Base-by-base conservation (phyloP, 257 asterid species). In the Avicennia marina region DNA sequence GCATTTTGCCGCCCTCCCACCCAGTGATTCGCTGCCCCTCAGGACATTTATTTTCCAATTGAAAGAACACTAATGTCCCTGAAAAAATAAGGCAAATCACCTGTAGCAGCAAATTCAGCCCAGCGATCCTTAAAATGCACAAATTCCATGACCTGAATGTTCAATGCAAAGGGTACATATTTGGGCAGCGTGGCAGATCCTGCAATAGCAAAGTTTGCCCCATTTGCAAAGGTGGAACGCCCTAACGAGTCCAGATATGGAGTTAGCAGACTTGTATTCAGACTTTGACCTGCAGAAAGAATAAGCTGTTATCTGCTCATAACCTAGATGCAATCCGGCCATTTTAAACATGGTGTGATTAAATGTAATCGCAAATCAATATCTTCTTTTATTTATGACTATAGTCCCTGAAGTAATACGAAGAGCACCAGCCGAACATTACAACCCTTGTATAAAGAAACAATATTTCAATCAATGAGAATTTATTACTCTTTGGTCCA, bases 151-250 rank as follows among this genome's bases (percentile, higher is more conserved):
- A 87, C 68, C 75, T 90, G 98, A 56, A 87, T 72, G 64, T 84
- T 49, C 56, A 90, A 72, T 11, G 98, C 69, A 55, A 84, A 90
- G 0, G 96, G 96, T 31, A 56, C 69, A 36, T 63, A 32, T 51
- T 60, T 79, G 25, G 98, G 98, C 60, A 87, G 74, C 1, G 91
- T 72, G 17, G 73, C 27, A 4, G 98, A 87, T 27, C 98, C 96
- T 18, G 62, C 91, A 36, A 90, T 61, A 3, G 98, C 98, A 64
- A 90, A 90, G 78, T 90, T 90, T 31, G 83, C 94, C 27, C 98
- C 95, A 65, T 81, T 80, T 38, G 81, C 56, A 65, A 89, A 89
- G 34, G 60, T 77, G 46, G 94, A 63, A 41, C n/a, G n/a, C n/a
- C 84, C 82, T 21, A 84, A 34, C 2, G 97, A 81, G 59, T 83